Evolutionary conservation across 768 basidiomycete species (phyloP), one percentile per base, ranked within the genome.

Genomic region (Boletus rufocinnamomeus): DNA sequence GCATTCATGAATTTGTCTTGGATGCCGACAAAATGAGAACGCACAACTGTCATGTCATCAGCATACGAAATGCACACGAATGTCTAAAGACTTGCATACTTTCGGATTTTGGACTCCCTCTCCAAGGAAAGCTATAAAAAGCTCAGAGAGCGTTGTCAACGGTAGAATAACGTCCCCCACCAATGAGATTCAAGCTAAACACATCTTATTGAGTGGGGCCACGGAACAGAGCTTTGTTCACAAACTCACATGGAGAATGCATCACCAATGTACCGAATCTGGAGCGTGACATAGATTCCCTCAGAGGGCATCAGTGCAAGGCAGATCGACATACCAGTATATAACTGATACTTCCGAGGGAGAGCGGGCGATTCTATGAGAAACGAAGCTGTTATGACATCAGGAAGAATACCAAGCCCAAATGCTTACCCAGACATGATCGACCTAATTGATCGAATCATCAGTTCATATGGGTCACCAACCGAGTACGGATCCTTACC

Each of bases 231-330:
- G 4, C n/a, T 34, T 21, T 6, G 13, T 10, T 21, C n/a, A 35
- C 17, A 25, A 21, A 56, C 66, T 58, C 23, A 68, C 66, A 63
- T 61, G 27, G 52, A 56, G 28, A 67, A 35, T 4, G 35, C 57
- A 35, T 69, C 57, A 21, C 66, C 66, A 2, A 69, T 40, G 27
- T 69, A 68, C 6, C 67, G 68, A 14, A 68, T 62, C 67, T 69
- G 30, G 25, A 14, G 19, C 3, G 25, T 13, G 23, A 4, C 17
- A 14, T 47, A 2, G 5, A 21, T 40, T 16, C 27, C 25, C 8
- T 50, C 21, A 1, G n/a, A 30, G 2, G 6, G 11, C 30, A 21
- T 10, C 21, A 27, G 9, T 16, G 14, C n/a, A 38, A 52, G 6
- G n/a, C 6, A 3, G 30, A 25, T n/a, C 8, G 25, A 65, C 63